Percentiles rank a stretch among this genome's conserved stretches.
Evolutionary conservation across 352 stramenopile species (phyloP).

Genomic region (Phytophthora brassicae): DNA sequence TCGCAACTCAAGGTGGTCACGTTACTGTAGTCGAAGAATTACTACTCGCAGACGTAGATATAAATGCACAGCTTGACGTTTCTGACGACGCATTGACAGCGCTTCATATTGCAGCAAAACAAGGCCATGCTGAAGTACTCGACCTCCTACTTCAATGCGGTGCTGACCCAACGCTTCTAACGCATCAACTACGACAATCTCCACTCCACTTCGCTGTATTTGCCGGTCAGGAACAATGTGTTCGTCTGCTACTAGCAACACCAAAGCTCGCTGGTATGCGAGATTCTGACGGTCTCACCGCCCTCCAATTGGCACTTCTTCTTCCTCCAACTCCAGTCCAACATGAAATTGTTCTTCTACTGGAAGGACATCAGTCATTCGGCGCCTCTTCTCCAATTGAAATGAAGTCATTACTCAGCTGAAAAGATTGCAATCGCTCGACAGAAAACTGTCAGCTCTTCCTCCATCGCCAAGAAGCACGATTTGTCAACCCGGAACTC

Average conservation of each 20-base stretch:
- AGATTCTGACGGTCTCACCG: constrained; percentile 31
- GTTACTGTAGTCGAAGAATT: constrained; percentile 39
- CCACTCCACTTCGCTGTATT: constrained; percentile 37
- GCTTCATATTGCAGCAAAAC: constrained; percentile 32
- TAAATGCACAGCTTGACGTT: constrained; percentile 26
- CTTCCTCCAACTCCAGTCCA: constrained; percentile 1
- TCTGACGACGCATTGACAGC: constrained; percentile 33
- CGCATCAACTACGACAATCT: constrained; percentile 20
- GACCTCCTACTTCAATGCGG: constrained; percentile 45
- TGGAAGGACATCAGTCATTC: constrained; percentile 23
- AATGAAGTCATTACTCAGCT: constrained; percentile 35
- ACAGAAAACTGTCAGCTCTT: constrained; percentile 42
- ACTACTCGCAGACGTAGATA: constrained; percentile 29
- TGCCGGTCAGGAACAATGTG: constrained; percentile 17
- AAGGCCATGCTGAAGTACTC: constrained; percentile 26
- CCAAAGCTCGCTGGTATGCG: constrained; percentile 10
- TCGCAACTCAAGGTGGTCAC: constrained; percentile 31
- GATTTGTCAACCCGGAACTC: constrained; percentile 51
- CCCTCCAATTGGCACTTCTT: constrained; percentile 31
- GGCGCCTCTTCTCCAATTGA: background rate
- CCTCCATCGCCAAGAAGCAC: constrained; percentile 47
- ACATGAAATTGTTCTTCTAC: constrained; percentile 26
- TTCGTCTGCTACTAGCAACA: constrained; percentile 16
- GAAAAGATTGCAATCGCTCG: constrained; percentile 34
- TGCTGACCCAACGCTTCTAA: constrained; percentile 26